Base-by-base conservation (phyloP, 495 filamentous ascomycete genomes). In the Neurospora sp. region DNA sequence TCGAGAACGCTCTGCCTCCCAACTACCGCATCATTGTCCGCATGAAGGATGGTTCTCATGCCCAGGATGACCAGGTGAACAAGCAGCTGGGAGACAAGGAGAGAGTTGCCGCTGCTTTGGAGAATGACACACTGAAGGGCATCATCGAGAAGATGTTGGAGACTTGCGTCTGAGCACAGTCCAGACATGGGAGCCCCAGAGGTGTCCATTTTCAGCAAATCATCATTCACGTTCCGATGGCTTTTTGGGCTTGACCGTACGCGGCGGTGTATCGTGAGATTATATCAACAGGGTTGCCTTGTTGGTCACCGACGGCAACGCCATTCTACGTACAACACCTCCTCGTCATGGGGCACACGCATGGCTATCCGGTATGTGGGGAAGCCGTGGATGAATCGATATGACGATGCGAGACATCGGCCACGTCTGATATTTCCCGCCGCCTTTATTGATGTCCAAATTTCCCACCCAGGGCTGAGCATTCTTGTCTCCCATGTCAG, bases 31-130 rank as follows among this genome's bases (percentile, higher is more conserved):
- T 98, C 10, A 94, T 98, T 82, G 93, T 98, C 27, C 88, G 92
- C 73, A 97, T 98, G 79, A 97, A 97, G 79, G 91, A 96, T 82
- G 96, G 94, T 42, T 94, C 93, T n/a, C 96, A 98, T 78, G 93
- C 90, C 75, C 96, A 96, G 53, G 95, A 90, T 27, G 93, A 97
- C 72, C 93, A 96, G 79, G 94, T 98, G 59, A 98, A 94, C 82
- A 97, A 97, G 84, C 96, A 99, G 79, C 82, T 99, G 41, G 92
- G 89, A 68, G 96, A 99, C 82, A 99, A 99, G 84, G 96, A 99
- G 82, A 86, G 96, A 73, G 96, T 99, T 40, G 93, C 94, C 10
- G 96, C 96, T 39, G 96, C 96, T 8, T 82, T 98, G 76, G 96
- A 99, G 82, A 99, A 99, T 81, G 91, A 90, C 71, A 95, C 92